Conservation (phyloP, 768 basidiomycete genomes). For the Lactarius psammicola region DNA sequence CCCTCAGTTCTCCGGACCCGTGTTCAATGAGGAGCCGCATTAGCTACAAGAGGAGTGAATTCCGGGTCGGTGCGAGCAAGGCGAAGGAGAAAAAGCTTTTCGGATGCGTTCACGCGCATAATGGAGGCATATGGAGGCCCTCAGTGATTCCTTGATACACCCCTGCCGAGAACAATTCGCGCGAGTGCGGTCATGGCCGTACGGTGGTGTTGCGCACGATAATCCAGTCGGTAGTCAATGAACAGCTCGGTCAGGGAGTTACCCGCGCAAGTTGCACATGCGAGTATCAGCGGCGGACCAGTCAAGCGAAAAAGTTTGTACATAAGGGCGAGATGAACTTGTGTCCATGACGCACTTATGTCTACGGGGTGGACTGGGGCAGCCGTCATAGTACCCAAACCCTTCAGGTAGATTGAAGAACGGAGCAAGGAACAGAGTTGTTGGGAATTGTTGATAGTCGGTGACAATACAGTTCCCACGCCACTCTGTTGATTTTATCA, state of each 20-base stretch:
- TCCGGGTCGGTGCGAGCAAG: not conserved
- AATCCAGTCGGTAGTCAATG: conserved; percentile 19
- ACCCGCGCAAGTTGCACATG: conserved; percentile 3
- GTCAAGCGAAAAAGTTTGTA: not conserved
- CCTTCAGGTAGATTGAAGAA: too few relatives aligned
- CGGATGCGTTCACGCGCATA: not conserved
- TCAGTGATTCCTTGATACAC: not conserved
- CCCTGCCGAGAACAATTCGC: not conserved
- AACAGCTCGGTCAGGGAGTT: conserved; percentile 18
- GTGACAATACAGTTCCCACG: too few relatives aligned
- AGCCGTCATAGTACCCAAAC: too few relatives aligned
- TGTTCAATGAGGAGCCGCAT: not conserved
- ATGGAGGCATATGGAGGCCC: too few relatives aligned
- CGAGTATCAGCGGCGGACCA: not conserved
- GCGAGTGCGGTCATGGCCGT: conserved; percentile 8
- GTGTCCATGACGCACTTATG: not conserved
- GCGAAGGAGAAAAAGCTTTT: not conserved
- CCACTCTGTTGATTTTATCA: too few relatives aligned
- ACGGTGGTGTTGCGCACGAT: not conserved
- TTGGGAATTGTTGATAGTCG: too few relatives aligned
- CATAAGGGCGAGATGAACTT: conserved; percentile 3
- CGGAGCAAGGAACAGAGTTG: too few relatives aligned
- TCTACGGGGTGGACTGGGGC: too few relatives aligned
- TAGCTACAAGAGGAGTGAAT: not conserved
- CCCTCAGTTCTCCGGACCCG: not conserved